Conservation (phyloP, 1,139 yeast genomes). For the Pichia sp. region DNA sequence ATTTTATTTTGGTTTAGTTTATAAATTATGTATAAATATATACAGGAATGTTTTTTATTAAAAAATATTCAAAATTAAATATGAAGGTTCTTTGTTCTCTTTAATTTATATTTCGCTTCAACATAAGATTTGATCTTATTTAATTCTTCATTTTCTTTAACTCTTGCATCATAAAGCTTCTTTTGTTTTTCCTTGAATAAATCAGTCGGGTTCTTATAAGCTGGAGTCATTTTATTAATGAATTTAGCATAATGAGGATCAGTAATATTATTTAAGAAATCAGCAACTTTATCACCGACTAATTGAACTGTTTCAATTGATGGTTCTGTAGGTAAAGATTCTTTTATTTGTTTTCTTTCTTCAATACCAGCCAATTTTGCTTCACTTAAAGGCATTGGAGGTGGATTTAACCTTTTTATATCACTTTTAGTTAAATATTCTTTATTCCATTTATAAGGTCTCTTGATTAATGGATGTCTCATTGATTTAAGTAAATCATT, state of each 20-base stretch:
- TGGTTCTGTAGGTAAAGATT: slow-evolving; percentile 43
- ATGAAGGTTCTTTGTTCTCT: slow-evolving; percentile 16
- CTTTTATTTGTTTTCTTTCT: slow-evolving; percentile 46
- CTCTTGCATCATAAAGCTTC: slow-evolving; percentile 15
- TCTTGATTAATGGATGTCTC: slow-evolving; percentile 64
- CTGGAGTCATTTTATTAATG: slow-evolving; percentile 27
- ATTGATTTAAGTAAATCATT: slow-evolving; percentile 52
- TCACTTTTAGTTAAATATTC: slow-evolving; percentile 53
- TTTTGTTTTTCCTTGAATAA: slow-evolving; percentile 16
- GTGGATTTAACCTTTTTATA: slow-evolving; percentile 57
- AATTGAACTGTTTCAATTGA: slow-evolving; percentile 61
- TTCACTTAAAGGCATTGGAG: slow-evolving; percentile 71
- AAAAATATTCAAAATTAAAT: slow-evolving; percentile 1
- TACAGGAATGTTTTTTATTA: background rate
- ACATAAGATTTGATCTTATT: slow-evolving; percentile 19
- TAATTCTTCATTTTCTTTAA: slow-evolving; percentile 20
- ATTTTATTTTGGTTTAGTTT: too few species aligned
- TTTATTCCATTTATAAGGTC: slow-evolving; percentile 48
- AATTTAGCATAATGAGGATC: slow-evolving; percentile 28
- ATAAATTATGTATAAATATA: too few species aligned
- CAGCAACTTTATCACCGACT: slow-evolving; percentile 65
- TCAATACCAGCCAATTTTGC: slow-evolving; percentile 57
- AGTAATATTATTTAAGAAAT: slow-evolving; percentile 37
- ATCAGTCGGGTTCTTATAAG: slow-evolving; percentile 17
- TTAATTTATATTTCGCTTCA: slow-evolving; percentile 19